A percentile compares a stretch with the other conserved stretches of the same genome.
These are phyloP conservation scores for Aspergillus ochraceoroseus DNA, from an alignment of 2,329 filamentous ascomycete species.

Conservation along the genomic window DNA sequence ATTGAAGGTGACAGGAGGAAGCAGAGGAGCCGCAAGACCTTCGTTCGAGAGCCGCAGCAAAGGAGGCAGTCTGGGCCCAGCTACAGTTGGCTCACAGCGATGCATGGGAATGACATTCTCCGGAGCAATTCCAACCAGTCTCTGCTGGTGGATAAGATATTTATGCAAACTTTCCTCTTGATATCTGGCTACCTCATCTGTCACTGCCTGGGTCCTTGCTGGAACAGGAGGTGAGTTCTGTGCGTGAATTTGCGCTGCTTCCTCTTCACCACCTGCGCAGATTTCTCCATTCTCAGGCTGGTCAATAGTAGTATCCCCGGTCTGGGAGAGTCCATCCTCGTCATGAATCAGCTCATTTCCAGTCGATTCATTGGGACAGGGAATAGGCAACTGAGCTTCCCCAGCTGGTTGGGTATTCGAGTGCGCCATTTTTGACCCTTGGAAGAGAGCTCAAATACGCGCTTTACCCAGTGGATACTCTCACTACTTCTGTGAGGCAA, in stretches of 20 bases:
- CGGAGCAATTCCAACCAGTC: conserved; percentile 26
- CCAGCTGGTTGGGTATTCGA: no score
- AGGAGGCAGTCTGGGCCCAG: conserved; percentile 10
- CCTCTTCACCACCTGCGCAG: background rate
- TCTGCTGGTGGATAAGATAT: conserved; percentile 30
- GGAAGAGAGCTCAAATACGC: no score
- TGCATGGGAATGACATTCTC: conserved; percentile 23
- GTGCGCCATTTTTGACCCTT: no score
- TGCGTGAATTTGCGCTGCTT: background rate
- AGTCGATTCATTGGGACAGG: no score
- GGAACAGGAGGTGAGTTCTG: background rate
- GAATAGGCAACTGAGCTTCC: no score
- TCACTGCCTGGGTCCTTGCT: no score
- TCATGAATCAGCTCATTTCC: no score
- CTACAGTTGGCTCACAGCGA: conserved; percentile 1
- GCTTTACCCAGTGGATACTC: no score
- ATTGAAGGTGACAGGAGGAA: conserved; percentile 23
- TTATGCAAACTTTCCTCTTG: conserved; percentile 19
- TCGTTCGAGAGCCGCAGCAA: conserved; percentile 22
- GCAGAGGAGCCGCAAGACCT: conserved; percentile 17
- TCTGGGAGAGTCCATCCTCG: no score
- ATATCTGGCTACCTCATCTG: no score
- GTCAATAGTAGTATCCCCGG: no score
- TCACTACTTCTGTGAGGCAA: no score
- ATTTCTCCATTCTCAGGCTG: background rate